Evolutionary conservation across 2,329 filamentous ascomycete species (phyloP).

Genomic region (Neonectria sp.): DNA sequence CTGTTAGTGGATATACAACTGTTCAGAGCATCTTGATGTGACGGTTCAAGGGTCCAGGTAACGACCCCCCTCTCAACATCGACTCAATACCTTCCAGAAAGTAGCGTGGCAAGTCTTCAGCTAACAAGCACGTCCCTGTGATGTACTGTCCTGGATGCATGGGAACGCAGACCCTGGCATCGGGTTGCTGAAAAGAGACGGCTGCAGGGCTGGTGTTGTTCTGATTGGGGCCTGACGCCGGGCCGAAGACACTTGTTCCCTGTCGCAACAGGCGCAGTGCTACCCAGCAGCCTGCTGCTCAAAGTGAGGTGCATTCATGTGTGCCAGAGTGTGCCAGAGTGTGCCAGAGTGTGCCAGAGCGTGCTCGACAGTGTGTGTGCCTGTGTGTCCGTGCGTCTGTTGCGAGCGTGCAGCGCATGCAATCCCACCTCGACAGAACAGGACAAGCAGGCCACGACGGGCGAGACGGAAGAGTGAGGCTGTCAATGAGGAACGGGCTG

Average conservation of each 20-base stretch:
- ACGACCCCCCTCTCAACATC: neutral
- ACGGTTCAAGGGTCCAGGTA: conserved; percentile 8
- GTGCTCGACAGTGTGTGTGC: conserved; percentile 24
- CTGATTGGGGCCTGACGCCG: conserved; percentile 34
- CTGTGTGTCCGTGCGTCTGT: conserved; percentile 32
- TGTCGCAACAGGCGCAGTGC: conserved; percentile 39
- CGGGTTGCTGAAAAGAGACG: conserved; percentile 44
- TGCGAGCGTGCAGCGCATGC: conserved; percentile 19
- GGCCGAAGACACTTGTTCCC: conserved; percentile 37
- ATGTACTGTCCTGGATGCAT: conserved; percentile 12
- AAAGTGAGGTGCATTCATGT: conserved; percentile 37
- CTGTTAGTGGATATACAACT: conserved; percentile 18
- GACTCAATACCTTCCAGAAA: conserved; percentile 10
- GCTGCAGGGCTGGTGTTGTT: conserved; percentile 40
- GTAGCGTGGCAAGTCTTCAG: conserved; percentile 19
- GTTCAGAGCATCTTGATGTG: conserved; percentile 2
- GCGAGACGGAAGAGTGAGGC: conserved; percentile 37
- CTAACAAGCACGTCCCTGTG: conserved; percentile 8
- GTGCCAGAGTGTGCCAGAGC: conserved; percentile 14
- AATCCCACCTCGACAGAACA: conserved; percentile 23
- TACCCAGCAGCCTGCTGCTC: conserved; percentile 36
- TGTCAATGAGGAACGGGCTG: conserved; percentile 42
- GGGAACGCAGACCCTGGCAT: conserved; percentile 32
- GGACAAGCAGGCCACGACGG: conserved; percentile 25
- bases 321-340: conserved; percentile 27